Evolutionary conservation across 495 filamentous ascomycete species (phyloP).

Genomic region (Trichoderma virens): DNA sequence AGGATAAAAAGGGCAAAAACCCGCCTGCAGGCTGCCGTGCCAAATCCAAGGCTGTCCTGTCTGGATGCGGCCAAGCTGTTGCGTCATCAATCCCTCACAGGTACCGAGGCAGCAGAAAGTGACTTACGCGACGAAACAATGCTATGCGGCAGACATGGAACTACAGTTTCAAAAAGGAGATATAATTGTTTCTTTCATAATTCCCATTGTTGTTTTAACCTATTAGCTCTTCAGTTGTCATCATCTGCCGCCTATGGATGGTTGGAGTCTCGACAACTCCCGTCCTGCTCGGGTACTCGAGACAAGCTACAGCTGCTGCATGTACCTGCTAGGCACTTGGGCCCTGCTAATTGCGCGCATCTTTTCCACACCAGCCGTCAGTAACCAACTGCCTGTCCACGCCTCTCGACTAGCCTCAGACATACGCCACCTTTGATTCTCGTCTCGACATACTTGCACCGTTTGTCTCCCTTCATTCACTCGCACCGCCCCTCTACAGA

Average conservation of each 20-base stretch:
- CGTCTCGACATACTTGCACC: background rate
- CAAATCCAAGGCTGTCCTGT: too few species aligned
- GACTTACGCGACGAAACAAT: background rate
- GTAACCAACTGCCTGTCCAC: background rate
- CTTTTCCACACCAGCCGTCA: too few species aligned
- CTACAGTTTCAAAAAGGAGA: too few species aligned
- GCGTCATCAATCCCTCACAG: background rate
- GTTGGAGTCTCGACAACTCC: too few species aligned
- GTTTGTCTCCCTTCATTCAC: background rate
- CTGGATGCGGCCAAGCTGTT: background rate
- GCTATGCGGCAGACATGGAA: background rate
- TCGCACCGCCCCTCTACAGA: background rate
- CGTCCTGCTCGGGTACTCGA: too few species aligned
- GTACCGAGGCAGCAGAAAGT: background rate
- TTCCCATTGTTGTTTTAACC: too few species aligned
- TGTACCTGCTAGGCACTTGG: background rate
- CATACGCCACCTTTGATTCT: background rate
- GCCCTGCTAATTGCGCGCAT: background rate
- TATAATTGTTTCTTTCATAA: too few species aligned
- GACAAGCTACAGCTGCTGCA: background rate
- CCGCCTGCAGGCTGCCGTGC: background rate
- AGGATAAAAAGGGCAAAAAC: too few species aligned
- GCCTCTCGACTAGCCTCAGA: background rate
- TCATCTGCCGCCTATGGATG: too few species aligned
- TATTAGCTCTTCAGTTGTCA: too few species aligned